Conservation (phyloP, 805 yeast genomes). For the Babjeviella inositovora region DNA sequence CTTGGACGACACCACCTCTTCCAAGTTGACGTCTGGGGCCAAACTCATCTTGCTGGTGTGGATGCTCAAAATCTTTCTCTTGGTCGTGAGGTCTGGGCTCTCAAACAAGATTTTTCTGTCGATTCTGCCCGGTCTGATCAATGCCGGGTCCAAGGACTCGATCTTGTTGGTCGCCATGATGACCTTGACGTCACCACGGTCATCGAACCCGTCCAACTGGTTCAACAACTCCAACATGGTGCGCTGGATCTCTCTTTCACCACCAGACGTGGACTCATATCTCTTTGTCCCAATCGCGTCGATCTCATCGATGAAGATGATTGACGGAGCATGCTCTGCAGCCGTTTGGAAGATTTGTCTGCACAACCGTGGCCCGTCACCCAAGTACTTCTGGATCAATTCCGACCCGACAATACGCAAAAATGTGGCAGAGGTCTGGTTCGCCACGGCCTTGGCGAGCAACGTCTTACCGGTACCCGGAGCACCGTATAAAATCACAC, state of each 20-base stretch:
- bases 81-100: constrained; percentile 85
- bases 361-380: constrained; percentile 93
- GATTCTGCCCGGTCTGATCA: constrained; percentile 93
- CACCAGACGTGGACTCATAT: constrained; percentile 84
- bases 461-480: constrained; percentile 97
- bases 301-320: constrained; percentile 95
- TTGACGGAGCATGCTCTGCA: constrained; percentile 95
- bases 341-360: constrained; percentile 94
- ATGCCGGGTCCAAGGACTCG: constrained; percentile 88
- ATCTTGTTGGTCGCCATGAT: constrained; percentile 97
- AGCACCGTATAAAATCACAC: constrained; percentile 92
- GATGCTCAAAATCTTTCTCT: constrained; percentile 81
- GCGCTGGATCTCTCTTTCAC: constrained; percentile 94
- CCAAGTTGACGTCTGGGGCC: constrained; percentile 76
- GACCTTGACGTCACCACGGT: constrained; percentile 92
- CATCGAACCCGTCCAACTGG: constrained; percentile 95
- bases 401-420: constrained; percentile 95
- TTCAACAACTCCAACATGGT: constrained; percentile 93
- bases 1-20: constrained; percentile 76
- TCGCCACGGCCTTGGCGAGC: constrained; percentile 95
- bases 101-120: constrained; percentile 93
- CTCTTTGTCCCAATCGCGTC: constrained; percentile 99
- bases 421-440: constrained; percentile 93
- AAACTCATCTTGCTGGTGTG: constrained; percentile 91
- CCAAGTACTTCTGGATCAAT: constrained; percentile 88